Conservation (phyloP, 202 grass and related monocot species). For the Cymbopogon flexuosus region DNA sequence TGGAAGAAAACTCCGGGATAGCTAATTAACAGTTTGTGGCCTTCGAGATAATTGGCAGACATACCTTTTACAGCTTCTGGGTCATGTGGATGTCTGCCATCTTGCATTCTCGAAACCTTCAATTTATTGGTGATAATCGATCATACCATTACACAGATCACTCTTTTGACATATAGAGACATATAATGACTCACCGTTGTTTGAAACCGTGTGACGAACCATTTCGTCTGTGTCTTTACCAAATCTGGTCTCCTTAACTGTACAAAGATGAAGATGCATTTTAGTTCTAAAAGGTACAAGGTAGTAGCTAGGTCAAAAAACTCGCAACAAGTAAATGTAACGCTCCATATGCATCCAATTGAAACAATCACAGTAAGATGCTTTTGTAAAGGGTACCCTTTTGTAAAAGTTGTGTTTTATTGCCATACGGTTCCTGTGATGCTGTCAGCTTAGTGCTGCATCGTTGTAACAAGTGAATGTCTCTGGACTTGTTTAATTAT, state of each 20-base stretch:
- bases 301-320: neutral
- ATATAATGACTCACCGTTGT: constrained; percentile 16
- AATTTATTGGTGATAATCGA: neutral
- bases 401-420: neutral
- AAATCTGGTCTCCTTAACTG: constrained; percentile 7
- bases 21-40: neutral
- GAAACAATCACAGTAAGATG: neutral
- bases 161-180: neutral
- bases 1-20: no score
- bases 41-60: neutral
- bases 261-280: neutral
- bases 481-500: no score
- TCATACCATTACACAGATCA: neutral
- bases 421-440: neutral
- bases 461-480: no score
- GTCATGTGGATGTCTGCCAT: neutral
- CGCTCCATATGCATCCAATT: neutral
- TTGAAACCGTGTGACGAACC: constrained; percentile 3
- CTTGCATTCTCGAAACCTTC: constrained; percentile 2
- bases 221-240: neutral
- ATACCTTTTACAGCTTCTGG: neutral
- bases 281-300: neutral
- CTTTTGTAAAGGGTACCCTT: neutral
- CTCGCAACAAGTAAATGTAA: neutral
- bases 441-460: no score